A percentile compares a stretch with the other conserved stretches of the same genome.
Evolutionary conservation across 495 filamentous ascomycete species (phyloP).

Genomic region (Articulospora tetracladia): DNA sequence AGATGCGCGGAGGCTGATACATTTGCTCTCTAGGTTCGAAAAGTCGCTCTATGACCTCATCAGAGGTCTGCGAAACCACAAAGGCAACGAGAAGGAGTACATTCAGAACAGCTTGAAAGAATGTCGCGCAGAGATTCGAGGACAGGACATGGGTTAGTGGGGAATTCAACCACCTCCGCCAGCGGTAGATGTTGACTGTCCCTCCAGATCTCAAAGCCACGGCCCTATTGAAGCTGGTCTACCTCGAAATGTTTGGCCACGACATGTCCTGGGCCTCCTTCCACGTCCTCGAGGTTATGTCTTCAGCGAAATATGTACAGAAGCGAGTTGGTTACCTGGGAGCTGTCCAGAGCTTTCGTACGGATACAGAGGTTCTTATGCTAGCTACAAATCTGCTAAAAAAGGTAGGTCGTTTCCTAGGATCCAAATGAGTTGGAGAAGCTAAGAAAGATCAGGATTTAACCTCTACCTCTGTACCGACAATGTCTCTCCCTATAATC

Average conservation of each 20-base stretch:
- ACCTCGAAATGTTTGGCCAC: slow-evolving; percentile 97
- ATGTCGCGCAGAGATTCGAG: slow-evolving; percentile 86
- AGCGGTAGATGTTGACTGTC: slow-evolving; percentile 24
- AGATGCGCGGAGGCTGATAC: neutral
- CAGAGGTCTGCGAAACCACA: slow-evolving; percentile 87
- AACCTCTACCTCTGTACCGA: slow-evolving; percentile 64
- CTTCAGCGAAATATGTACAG: slow-evolving; percentile 85
- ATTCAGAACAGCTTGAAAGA: slow-evolving; percentile 87
- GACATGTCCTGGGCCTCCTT: slow-evolving; percentile 99
- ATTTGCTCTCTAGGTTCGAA: slow-evolving; percentile 71
- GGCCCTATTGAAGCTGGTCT: slow-evolving; percentile 89
- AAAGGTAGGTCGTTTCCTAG: slow-evolving; percentile 57
- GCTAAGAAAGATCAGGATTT: slow-evolving; percentile 59
- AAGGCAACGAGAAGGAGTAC: slow-evolving; percentile 89
- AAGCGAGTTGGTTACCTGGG: slow-evolving; percentile 96
- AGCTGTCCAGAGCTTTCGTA: slow-evolving; percentile 90
- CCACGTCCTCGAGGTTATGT: slow-evolving; percentile 98
- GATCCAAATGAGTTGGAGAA: neutral
- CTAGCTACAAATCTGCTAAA: slow-evolving; percentile 94
- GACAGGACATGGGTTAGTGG: slow-evolving; percentile 79
- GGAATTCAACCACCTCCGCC: neutral
- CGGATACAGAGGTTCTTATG: slow-evolving; percentile 97
- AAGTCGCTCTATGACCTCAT: slow-evolving; percentile 99
- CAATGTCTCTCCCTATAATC: slow-evolving; percentile 78
- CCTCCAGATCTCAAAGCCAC: slow-evolving; percentile 85